Evolutionary conservation across 2,329 filamentous ascomycete genomes (phyloP), one percentile per base, ranked within the genome.

Genomic region (Furcasterigmium furcatum): DNA sequence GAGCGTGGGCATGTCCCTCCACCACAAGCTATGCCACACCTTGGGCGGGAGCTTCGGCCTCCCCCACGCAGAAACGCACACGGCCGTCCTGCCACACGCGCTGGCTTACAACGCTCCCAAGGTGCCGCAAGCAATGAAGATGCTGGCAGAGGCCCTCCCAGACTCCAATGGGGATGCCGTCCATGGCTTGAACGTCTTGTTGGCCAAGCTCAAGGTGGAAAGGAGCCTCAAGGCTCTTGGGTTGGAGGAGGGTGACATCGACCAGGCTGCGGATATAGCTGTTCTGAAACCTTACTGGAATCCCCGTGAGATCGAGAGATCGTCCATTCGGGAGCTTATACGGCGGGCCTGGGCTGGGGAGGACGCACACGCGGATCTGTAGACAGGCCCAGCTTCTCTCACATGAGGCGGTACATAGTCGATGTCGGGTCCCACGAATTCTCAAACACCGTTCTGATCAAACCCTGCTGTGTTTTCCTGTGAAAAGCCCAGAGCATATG

Each of bases 11-110:
- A 85, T 85, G 79, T 73, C 79, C 3, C 71, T 86, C 12, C 83
- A 86, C 56, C 82, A 86, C 62, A 87, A 86, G 58, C 72, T 87
- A 2, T 85, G 81, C 63, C 82, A 86, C 56, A 79, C 77, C 0
- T 67, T 85, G 2, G 82, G 81, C 21, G 83, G 82, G 8, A 77
- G 70, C 53, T 83, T 85, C 60, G 74, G 78, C 49, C 69, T 87
- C 6, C 80, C 82, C 0, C 82, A 87, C 49, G 79, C 82, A 2
- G 80, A 85, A 58, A 85, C 81, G 0, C 83, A 86, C 55, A 80
- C 80, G 1, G 75, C 80, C 25, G 72, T 85, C 2, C 65, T 85
- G 8, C 80, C 82, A 1, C 82, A 85, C 54, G 77, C 79, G 0
- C 63, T 85, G 3, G 76, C 80, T 3, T 86, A 84, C 57, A 84